Percentiles rank a stretch among this genome's conserved stretches.
phyloP scores from a whole-genome alignment of 2,329 filamentous ascomycete species.

The Colletotrichum sansevieriae region DNA sequence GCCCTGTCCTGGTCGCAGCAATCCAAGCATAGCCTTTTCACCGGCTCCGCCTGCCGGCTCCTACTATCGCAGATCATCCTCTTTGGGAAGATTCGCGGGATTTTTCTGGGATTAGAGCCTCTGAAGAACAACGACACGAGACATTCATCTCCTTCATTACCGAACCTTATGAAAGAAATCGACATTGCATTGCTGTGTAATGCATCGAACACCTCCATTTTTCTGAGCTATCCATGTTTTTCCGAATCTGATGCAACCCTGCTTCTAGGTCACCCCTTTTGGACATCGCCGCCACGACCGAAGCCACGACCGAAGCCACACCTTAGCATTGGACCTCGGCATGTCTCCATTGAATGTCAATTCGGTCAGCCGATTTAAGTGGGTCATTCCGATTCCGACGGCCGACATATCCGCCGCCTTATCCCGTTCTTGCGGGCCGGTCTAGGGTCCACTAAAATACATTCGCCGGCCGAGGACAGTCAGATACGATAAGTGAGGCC shows the following conservation, averaged over 20 bases:
- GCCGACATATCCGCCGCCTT: too few species aligned
- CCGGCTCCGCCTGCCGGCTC: slow-evolving; percentile 35
- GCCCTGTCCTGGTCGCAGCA: slow-evolving; percentile 1
- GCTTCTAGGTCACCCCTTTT: neutral
- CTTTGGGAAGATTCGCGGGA: slow-evolving; percentile 27
- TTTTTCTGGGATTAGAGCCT: slow-evolving; percentile 27
- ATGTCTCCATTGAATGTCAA: too few species aligned
- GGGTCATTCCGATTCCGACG: too few species aligned
- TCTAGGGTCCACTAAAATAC: too few species aligned
- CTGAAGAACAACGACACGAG: slow-evolving; percentile 27
- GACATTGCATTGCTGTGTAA: slow-evolving; percentile 31
- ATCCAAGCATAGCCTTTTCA: slow-evolving; percentile 26
- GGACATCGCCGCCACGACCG: too few species aligned
- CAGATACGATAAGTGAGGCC: too few species aligned
- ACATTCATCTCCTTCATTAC: slow-evolving; percentile 30
- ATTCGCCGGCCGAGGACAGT: too few species aligned
- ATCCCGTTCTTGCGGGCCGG: too few species aligned
- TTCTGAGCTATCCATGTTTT: slow-evolving; percentile 21
- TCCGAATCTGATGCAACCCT: slow-evolving; percentile 23
- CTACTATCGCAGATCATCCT: slow-evolving; percentile 35
- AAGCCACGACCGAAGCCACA: neutral
- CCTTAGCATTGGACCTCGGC: neutral
- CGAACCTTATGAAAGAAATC: slow-evolving; percentile 11
- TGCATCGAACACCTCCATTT: slow-evolving; percentile 15
- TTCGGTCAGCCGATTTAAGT: too few species aligned